Evolutionary conservation across 1,284 basidiomycete species (phyloP).

Genomic region (Microbotryomycetes sp.): DNA sequence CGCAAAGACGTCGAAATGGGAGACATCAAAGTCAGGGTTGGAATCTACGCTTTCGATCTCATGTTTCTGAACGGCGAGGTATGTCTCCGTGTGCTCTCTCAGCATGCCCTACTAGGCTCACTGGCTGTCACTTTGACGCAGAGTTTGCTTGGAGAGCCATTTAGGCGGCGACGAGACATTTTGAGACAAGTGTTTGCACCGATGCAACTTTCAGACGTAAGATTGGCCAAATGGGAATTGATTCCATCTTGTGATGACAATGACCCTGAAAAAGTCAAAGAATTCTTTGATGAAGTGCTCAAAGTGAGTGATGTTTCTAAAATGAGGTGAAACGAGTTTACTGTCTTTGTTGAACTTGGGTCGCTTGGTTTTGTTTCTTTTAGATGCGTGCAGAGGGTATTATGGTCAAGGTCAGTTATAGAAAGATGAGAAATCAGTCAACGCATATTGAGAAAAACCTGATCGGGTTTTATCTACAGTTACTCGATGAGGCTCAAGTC

Average conservation of each 20-base stretch:
- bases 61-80: slow-evolving; percentile 53
- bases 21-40: slow-evolving; percentile 53
- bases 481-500: slow-evolving; percentile 42
- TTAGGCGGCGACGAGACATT: slow-evolving; percentile 63
- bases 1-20: slow-evolving; percentile 71
- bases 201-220: slow-evolving; percentile 42
- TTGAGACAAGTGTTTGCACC: slow-evolving; percentile 58
- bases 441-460: slow-evolving; percentile 1
- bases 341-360: not conserved
- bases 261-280: slow-evolving; percentile 56
- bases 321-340: not conserved
- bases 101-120: slow-evolving; percentile 1
- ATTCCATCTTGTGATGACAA: slow-evolving; percentile 40
- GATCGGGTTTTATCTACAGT: slow-evolving; percentile 24
- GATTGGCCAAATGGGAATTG: slow-evolving; percentile 27
- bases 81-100: slow-evolving; percentile 19
- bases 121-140: slow-evolving; percentile 39
- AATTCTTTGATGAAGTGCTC: slow-evolving; percentile 74
- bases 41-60: slow-evolving; percentile 53
- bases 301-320: slow-evolving; percentile 28
- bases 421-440: slow-evolving; percentile 4
- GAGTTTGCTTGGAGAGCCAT: slow-evolving; percentile 64
- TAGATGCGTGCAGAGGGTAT: slow-evolving; percentile 78
- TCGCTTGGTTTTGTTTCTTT: too few relatives aligned
- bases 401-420: slow-evolving; percentile 85